A percentile compares a stretch with the other conserved stretches of the same genome.
phyloP scores from a whole-genome alignment of 805 yeast genomes.

The Teunomyces barrocoloradensis region DNA sequence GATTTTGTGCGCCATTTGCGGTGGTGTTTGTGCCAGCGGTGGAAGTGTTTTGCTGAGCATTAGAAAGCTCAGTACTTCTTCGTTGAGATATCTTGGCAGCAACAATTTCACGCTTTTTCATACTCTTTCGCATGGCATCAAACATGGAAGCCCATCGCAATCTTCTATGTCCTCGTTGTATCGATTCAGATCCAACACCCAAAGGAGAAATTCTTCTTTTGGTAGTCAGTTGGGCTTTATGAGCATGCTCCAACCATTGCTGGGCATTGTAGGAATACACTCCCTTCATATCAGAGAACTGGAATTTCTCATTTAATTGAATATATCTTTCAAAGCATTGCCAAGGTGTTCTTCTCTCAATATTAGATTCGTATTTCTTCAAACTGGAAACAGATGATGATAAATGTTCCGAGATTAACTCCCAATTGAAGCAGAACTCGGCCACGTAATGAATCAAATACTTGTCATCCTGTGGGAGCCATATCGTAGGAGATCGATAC shows the following conservation, averaged over 20 bases:
- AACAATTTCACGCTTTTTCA: slow-evolving; percentile 82
- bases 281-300: slow-evolving; percentile 84
- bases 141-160: slow-evolving; percentile 96
- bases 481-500: slow-evolving; percentile 84
- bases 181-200: slow-evolving; percentile 90
- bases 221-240: slow-evolving; percentile 81
- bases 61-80: slow-evolving; percentile 5
- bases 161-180: slow-evolving; percentile 88
- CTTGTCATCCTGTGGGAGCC: slow-evolving; percentile 94
- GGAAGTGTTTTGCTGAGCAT: slow-evolving; percentile 3
- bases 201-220: slow-evolving; percentile 87
- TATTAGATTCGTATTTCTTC: slow-evolving; percentile 71
- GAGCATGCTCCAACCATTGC: slow-evolving; percentile 89
- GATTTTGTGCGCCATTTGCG: not conserved
- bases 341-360: slow-evolving; percentile 97
- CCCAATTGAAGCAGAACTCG: slow-evolving; percentile 92
- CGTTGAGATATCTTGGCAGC: slow-evolving; percentile 25
- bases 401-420: slow-evolving; percentile 78
- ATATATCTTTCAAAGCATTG: slow-evolving; percentile 96
- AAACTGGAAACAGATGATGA: slow-evolving; percentile 59
- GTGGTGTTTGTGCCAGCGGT: not conserved
- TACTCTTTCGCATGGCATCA: slow-evolving; percentile 88
- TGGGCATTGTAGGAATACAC: slow-evolving; percentile 79
- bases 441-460: slow-evolving; percentile 75
- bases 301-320: slow-evolving; percentile 86